Evolutionary conservation across 768 basidiomycete species (phyloP).

Genomic region (Russula emetica): DNA sequence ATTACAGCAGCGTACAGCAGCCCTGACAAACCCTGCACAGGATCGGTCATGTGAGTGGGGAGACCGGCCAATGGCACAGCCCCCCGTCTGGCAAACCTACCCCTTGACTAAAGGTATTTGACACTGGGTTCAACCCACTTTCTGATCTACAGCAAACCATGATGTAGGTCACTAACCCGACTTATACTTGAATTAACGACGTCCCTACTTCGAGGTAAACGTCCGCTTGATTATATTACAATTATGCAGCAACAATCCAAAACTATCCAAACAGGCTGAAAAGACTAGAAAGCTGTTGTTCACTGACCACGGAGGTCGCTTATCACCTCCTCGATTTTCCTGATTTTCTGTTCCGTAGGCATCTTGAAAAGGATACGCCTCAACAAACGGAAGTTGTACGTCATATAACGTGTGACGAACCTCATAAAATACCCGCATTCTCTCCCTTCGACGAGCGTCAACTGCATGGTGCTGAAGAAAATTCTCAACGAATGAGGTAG

Average conservation of each 20-base stretch:
- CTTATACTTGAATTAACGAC: too few species aligned
- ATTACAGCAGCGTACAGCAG: too few species aligned
- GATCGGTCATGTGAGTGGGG: not conserved
- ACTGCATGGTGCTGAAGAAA: constrained; percentile 42
- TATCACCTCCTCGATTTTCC: constrained; percentile 49
- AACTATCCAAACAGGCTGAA: not conserved
- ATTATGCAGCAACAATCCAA: constrained; percentile 3
- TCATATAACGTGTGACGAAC: constrained; percentile 35
- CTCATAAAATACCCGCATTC: constrained; percentile 51
- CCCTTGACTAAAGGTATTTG: not conserved
- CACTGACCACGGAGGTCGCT: constrained; percentile 35
- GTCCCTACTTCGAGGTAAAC: not conserved
- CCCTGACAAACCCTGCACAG: not conserved
- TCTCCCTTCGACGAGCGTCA: constrained; percentile 38
- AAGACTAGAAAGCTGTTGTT: constrained; percentile 8
- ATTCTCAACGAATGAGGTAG: constrained; percentile 43
- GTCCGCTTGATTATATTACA: constrained; percentile 4
- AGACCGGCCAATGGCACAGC: too few species aligned
- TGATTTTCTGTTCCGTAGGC: constrained; percentile 50
- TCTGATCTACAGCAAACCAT: not conserved
- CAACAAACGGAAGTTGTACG: not conserved
- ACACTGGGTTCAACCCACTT: not conserved
- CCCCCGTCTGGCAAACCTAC: not conserved
- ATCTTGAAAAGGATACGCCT: constrained; percentile 38
- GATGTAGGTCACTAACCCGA: not conserved